Evolutionary conservation across 192 early-diverging fungal species (phyloP).

Genomic region (Allomyces javanicus): DNA sequence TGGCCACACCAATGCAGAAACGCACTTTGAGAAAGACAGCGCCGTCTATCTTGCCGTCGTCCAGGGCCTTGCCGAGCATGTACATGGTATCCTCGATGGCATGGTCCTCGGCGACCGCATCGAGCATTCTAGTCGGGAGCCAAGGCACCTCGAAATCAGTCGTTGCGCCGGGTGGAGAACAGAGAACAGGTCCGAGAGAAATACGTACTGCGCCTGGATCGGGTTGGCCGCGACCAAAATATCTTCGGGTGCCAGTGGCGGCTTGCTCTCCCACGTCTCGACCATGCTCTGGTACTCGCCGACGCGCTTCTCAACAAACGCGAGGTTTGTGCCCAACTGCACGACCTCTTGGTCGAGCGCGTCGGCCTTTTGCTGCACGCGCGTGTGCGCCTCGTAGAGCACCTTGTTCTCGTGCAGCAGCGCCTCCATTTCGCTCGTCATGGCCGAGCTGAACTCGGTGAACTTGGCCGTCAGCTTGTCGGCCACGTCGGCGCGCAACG

Average conservation of each 20-base stretch:
- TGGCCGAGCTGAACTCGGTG: slow-evolving; percentile 31
- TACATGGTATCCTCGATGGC: slow-evolving; percentile 79
- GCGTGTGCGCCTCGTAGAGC: slow-evolving; percentile 48
- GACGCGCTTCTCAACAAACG: slow-evolving; percentile 31
- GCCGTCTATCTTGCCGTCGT: slow-evolving; percentile 49
- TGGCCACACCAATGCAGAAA: background rate
- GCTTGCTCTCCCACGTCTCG: slow-evolving; percentile 42
- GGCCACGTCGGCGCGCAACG: slow-evolving; percentile 16
- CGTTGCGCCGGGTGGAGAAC: slow-evolving; percentile 9
- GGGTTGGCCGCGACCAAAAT: background rate
- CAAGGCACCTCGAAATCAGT: slow-evolving; percentile 6
- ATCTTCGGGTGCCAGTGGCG: slow-evolving; percentile 1
- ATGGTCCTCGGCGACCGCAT: slow-evolving; percentile 69
- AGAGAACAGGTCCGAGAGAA: background rate
- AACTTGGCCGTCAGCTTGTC: slow-evolving; percentile 35
- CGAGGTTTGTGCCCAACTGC: slow-evolving; percentile 36
- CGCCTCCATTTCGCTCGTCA: slow-evolving; percentile 41
- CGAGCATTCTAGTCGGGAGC: slow-evolving; percentile 45
- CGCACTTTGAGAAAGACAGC: slow-evolving; percentile 57
- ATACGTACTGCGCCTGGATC: slow-evolving; percentile 6
- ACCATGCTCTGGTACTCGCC: slow-evolving; percentile 16
- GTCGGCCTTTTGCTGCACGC: slow-evolving; percentile 35
- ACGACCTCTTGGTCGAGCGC: slow-evolving; percentile 41
- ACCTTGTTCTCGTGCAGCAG: slow-evolving; percentile 42
- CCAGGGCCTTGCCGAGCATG: slow-evolving; percentile 56